phyloP scores from a whole-genome alignment of 768 basidiomycete species.

The Boletus tomentosulus region DNA sequence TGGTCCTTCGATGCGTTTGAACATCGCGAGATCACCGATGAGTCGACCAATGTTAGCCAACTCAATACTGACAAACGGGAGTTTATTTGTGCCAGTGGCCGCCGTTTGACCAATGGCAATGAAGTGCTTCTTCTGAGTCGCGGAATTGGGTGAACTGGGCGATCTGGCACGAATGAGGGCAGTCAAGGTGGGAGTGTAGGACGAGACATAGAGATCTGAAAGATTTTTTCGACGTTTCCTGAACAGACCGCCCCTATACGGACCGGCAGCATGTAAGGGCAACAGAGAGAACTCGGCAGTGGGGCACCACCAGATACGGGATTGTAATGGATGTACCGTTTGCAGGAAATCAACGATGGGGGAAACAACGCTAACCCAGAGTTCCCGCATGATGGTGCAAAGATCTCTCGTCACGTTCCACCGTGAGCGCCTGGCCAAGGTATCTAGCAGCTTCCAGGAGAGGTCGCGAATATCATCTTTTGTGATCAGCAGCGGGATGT shows the following conservation, averaged over 20 bases:
- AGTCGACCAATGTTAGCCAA: background rate
- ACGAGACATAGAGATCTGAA: background rate
- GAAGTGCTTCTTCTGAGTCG: background rate
- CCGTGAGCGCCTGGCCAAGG: background rate
- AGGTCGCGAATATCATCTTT: background rate
- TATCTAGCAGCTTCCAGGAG: background rate
- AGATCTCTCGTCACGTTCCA: background rate
- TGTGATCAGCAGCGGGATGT: background rate
- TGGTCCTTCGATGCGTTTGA: background rate
- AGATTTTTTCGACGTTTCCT: background rate
- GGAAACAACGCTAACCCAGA: background rate
- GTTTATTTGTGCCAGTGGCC: background rate
- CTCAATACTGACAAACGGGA: background rate
- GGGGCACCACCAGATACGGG: background rate
- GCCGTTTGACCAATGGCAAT: background rate
- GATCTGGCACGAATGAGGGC: background rate
- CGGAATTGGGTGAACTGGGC: background rate
- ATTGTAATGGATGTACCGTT: background rate
- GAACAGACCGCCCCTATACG: background rate
- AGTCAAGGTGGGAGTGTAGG: background rate
- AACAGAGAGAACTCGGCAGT: background rate
- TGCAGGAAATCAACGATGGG: background rate
- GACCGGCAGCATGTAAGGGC: background rate
- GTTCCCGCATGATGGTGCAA: background rate
- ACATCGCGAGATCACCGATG: background rate